Base-by-base conservation (phyloP, 2,329 filamentous ascomycete genomes). In the Gliomastix tumulicola region DNA sequence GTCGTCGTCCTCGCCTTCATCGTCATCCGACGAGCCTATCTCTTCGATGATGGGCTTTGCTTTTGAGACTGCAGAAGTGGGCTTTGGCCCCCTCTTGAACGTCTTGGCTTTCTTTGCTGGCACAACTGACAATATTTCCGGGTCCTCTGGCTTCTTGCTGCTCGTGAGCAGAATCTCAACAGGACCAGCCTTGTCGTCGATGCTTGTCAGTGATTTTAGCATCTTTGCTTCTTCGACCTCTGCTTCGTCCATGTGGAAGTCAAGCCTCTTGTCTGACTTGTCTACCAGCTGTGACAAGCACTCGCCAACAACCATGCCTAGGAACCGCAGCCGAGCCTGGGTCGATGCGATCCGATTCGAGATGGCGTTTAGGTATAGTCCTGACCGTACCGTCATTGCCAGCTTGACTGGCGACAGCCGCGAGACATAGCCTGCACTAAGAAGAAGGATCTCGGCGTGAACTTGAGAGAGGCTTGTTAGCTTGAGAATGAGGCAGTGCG, bases 291-390 rank as follows among this genome's bases (percentile, higher is more conserved):
- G 55, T 2, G 79, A 82, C 0, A 83, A 59, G 1, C 82, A 77
- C 46, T 88, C 88, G 5, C 87, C 92, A 21, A 95, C 79, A 3
- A 85, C 69, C 79, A 98, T 94, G 0, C 92, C 92, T 1, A 98
- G 69, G 46, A 94, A 86, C 15, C 88, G 77, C 13, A 85, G 81
- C 45, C 81, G 74, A 7, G 68, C 67, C 28, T 92, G 88, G 5
- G 88, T 82, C 13, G 88, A 76, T 11, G 79, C 78, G 7, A 98
- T 75, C 18, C 89, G 77, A 54, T 94, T 95, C 1, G 92, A 96
- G 22, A 96, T 79, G 7, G 82, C 74, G 43, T 76, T 81, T 34
- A 95, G 68, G 50, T 94, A 94, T 2, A 71, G 54, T 15, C 81
- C 75, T 2, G 87, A 87, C 36, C 84, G 79, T 36, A 86, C 72